Evolutionary conservation across 768 basidiomycete species (phyloP), one percentile per base, ranked within the genome.

Genomic region (Mycena crocata): DNA sequence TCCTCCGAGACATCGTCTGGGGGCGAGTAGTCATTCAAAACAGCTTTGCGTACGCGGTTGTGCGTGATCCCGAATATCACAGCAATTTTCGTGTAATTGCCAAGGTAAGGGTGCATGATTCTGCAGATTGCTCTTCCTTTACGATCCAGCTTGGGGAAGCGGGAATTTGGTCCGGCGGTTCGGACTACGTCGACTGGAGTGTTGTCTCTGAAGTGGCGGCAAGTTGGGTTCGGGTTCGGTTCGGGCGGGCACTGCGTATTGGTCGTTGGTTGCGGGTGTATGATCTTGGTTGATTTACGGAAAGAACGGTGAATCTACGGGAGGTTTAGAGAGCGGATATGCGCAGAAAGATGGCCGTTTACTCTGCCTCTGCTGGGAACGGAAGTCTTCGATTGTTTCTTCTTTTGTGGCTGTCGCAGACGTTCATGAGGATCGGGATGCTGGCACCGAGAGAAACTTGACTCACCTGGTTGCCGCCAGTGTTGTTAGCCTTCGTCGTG

Each of bases 121-220:
- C 64, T 34, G 31, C 57, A 65, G 21, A 65, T 65, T n/a, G 64
- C 64, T 31, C 57, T 26, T 14, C 64, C 64, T 37, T 54, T 58
- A 42, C 64, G 64, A 30, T 65, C 57, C 21, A 65, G n/a, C 44
- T 15, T 48, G 28, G 17, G 21, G 32, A 13, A 9, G 1, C 19
- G 42, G 49, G 15, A 23, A 21, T 26, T 37, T 5, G 23, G n/a
- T n/a, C 17, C 19, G 21, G 2, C 23, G 21, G 2, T 23, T 3
- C 24, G 23, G n/a, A n/a, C n/a, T n/a, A n/a, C n/a, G 24, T 7
- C 23, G 19, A 58, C 30, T 2, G 51, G 35, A 8, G 8, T 2
- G 44, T 54, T 31, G 5, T 58, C 50, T 46, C 23, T 35, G 44
- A 65, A 65, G n/a, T 65, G 34, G 32, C 51, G 57, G 34, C 42